Evolutionary conservation across 2,329 filamentous ascomycete genomes (phyloP), one percentile per base, ranked within the genome.

Genomic region (Didymella arachidicola): DNA sequence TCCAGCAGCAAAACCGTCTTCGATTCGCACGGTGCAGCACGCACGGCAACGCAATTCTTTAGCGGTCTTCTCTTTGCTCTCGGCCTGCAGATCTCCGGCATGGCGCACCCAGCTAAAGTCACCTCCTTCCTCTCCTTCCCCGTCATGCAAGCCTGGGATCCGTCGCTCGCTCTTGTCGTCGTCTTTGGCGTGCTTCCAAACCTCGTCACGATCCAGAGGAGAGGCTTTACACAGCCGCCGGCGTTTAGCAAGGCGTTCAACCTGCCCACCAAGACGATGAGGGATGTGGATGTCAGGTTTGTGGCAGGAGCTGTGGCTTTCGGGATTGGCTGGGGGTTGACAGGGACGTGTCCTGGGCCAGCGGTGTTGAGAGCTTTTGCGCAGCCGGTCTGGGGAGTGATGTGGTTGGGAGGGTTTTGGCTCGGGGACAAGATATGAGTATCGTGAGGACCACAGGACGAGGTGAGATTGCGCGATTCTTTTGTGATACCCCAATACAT

Each of bases 281-380:
- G 74, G 18, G 81, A 83, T 62, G 79, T 82, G 12, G 80, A 84
- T 64, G 78, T 73, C 73, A 79, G 74, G 38, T 82, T 85, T 63
- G 62, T 84, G 12, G 65, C 74, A 2, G 83, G 83, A 2, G 79
- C 81, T 3, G 74, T 72, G 19, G 73, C 75, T 1, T 85, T 84
- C 68, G 83, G 83, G 0, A 50, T 83, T 26, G 81, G 79, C 0
- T 85, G 83, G 82, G 83, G 83, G 0, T 62, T 83, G 59, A 75
- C 72, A 12, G 83, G 83, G 1, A 78, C 81, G 1, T 85, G 83
- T 68, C 83, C 83, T 11, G 83, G 83, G 0, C 82, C 83, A 8
- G 82, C 80, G 0, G 69, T 83, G 16, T 58, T 84, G 64, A 78
- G 81, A 43, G 69, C 78, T 22, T 66, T 81, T 16, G 66, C 80